Base-by-base conservation (phyloP, 2,329 filamentous ascomycete species). In the Neofusicoccum laricinum region DNA sequence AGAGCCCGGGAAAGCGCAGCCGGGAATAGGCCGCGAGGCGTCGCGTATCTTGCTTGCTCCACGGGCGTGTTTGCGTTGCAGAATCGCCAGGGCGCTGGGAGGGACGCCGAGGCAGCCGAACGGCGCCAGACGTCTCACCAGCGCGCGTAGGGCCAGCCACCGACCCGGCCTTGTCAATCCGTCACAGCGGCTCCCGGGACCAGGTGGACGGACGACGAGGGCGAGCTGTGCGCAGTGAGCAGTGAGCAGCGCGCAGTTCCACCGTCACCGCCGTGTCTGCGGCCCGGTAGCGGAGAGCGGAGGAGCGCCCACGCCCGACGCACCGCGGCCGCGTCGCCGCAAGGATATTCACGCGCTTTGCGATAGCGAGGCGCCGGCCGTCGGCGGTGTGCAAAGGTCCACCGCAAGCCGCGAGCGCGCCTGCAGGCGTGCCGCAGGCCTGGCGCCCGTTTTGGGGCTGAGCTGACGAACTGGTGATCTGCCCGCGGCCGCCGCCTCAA, bases 351-450 rank as follows among this genome's bases (percentile, higher is more conserved):
- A n/a, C n/a, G 36, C 4, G 2, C 21, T 19, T 41, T 4, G 51
- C 15, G 53, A 59, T 36, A 46, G 25, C 41, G 11, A 46, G 14
- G 40, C 40, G 55, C 55, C 21, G 55, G 55, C 55, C 30, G 55
- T 59, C 21, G 55, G 55, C 55, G 55, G 55, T 59, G 55, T 46
- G 55, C 41, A 36, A 59, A 57, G 51, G 10, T 55, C 34, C 50
- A 55, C 36, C 50, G 50, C 34, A 15, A n/a, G 12, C 25, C 17
- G 21, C 19, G 38, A 34, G n/a, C 14, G 40, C 38, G 19, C 32
- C 49, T 51, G 49, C 30, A 51, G 49, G 12, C 19, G 5, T 10
- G 10, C 19, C n/a, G 36, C 34, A 58, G 21, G 40, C 41, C 25
- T 45, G 38, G 38, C 53, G 53, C 53, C 38, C 38, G 21, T 36